Conservation (phyloP, 345 rosid species). For the Jatropha curcas region DNA sequence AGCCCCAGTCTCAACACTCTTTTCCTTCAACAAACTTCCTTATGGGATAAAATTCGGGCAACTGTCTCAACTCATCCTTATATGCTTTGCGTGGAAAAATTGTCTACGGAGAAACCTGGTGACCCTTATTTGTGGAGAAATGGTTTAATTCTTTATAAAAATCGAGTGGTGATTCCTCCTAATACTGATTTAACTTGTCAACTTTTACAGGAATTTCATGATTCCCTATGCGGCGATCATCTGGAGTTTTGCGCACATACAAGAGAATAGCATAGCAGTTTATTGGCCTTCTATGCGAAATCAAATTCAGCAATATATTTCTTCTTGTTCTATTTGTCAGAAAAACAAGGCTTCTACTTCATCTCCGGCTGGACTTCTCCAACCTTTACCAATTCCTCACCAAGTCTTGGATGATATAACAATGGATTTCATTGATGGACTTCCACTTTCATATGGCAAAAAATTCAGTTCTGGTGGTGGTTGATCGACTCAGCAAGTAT, state of each 20-base stretch:
- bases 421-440: neutral
- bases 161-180: neutral
- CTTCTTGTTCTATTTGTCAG: neutral
- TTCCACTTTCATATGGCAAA: neutral
- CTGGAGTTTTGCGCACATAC: neutral
- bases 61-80: too few species aligned
- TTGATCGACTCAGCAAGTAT: neutral
- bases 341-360: neutral
- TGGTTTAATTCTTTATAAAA: neutral
- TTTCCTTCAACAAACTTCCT: too few species aligned
- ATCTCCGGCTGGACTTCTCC: neutral
- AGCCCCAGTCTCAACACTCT: too few species aligned
- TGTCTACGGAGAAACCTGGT: neutral
- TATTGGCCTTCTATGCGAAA: neutral
- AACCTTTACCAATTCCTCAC: neutral
- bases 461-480: neutral
- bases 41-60: too few species aligned
- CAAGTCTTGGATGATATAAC: neutral
- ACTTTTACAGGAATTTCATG: neutral
- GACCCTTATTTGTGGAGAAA: neutral
- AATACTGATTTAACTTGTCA: too few species aligned
- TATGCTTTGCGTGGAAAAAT: neutral
- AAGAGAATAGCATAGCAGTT: constrained; percentile 4
- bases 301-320: neutral
- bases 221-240: neutral